Base-by-base conservation (phyloP, 2,329 filamentous ascomycete genomes). In the Gaeumannomyces tritici region DNA sequence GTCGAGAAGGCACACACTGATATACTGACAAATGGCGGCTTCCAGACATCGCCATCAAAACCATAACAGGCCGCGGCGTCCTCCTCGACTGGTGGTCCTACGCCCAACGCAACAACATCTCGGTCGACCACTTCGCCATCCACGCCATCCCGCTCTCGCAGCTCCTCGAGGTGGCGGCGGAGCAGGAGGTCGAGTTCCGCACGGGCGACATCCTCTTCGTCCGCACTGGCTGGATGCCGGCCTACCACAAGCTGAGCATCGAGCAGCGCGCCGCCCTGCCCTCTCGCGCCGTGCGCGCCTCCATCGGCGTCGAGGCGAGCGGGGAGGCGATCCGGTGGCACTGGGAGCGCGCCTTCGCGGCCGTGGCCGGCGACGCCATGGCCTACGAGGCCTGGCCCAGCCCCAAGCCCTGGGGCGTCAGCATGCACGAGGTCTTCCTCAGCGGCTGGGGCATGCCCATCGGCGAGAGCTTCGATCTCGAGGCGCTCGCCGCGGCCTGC, bases 361-460 rank as follows among this genome's bases (percentile, higher is more conserved):
- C 79, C 15, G 76, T 79, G 12, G 79, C 76, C 24, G 72, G 75
- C 26, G 74, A 77, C 63, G 73, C 74, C 26, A 73, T 75, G 21
- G 74, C 72, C 24, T 79, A 80, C 60, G 79, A 82, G 67, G 72
- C 74, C 64, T 65, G 71, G 5, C 77, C 77, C 5, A 51, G 42
- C 42, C 42, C 42, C 42, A 51, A 51, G 21, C 42, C 42, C 11
- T 51, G 42, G 42, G 42, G 42, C 6, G 42, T 51, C 21, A 51
- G 42, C 21, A 65, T 74, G 65, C 76, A 77, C 65, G 69, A 77
- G 66, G 79, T 74, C 72, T 65, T 79, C 13, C 69, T 81, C 1
- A 78, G 75, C 0, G 79, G 79, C 0, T 83, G 80, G 79, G 80
- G 81, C 0, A 73, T 80, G 73, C 77, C 79, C 0, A 79, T 81